These are phyloP conservation scores for Penicillium oxalicum DNA, from an alignment of 2,329 filamentous ascomycete genomes.

Conservation along the genomic window DNA sequence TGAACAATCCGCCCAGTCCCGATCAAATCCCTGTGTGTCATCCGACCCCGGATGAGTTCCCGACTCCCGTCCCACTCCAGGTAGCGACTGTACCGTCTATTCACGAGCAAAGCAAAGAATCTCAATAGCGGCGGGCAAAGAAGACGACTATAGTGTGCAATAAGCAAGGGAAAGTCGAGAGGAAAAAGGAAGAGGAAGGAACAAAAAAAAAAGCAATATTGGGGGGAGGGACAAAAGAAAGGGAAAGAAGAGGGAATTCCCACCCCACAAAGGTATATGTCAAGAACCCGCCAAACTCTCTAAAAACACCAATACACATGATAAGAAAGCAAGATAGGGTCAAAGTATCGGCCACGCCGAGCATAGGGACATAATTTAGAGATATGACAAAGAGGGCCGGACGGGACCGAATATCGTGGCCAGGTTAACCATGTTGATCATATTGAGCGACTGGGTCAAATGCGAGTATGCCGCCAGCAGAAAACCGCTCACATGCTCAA, in stretches of 20 bases:
- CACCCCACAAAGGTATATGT: slow-evolving; percentile 4
- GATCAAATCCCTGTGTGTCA: too few species aligned
- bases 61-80: too few species aligned
- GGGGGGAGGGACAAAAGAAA: too few species aligned
- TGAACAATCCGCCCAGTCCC: too few species aligned
- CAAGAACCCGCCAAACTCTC: slow-evolving; percentile 12
- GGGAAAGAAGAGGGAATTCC: background rate
- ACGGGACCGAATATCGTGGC: background rate
- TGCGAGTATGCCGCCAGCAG: background rate
- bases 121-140: too few species aligned
- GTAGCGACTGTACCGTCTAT: background rate
- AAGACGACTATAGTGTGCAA: too few species aligned
- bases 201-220: too few species aligned
- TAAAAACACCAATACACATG: background rate
- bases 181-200: too few species aligned
- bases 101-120: background rate
- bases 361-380: too few species aligned
- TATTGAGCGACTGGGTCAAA: background rate
- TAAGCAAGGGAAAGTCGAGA: too few species aligned
- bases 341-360: background rate
- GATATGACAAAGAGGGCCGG: background rate
- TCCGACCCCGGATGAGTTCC: too few species aligned
- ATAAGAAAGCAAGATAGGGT: slow-evolving; percentile 3
- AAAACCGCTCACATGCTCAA: slow-evolving; percentile 50
- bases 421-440: too few species aligned